Evolutionary conservation across 257 asterid species (phyloP).

Genomic region (Primulina eburnea): DNA sequence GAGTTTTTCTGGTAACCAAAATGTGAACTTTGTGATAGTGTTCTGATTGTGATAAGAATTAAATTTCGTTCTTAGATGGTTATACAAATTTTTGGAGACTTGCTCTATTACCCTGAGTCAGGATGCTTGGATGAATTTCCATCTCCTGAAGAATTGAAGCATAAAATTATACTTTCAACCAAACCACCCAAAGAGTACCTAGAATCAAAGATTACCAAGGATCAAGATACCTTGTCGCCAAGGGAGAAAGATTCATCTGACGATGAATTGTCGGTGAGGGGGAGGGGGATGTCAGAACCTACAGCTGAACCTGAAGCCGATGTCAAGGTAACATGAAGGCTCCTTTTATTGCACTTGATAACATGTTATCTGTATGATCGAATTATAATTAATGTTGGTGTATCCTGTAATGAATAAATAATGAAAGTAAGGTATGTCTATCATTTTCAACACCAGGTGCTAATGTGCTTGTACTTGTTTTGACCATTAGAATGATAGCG

Average conservation of each 20-base stretch:
- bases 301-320: background rate
- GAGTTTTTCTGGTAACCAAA: background rate
- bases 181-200: conserved; percentile 53
- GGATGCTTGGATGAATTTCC: conserved; percentile 54
- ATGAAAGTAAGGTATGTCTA: background rate
- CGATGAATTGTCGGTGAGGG: background rate
- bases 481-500: background rate
- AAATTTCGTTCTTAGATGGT: conserved; percentile 48
- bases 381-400: no score
- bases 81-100: conserved; percentile 46
- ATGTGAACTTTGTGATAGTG: background rate
- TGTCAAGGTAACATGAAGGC: background rate
- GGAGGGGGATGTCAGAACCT: background rate
- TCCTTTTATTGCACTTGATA: background rate
- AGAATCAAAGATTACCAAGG: background rate
- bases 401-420: background rate
- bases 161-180: conserved; percentile 59
- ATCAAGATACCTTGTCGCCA: background rate
- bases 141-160: conserved; percentile 62
- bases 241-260: background rate
- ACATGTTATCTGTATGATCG: background rate
- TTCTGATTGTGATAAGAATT: background rate
- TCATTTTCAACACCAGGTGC: background rate
- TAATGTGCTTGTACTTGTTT: background rate
- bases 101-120: conserved; percentile 40